phyloP scores from a whole-genome alignment of 345 rosid species.

The Pelargonium nanum region DNA sequence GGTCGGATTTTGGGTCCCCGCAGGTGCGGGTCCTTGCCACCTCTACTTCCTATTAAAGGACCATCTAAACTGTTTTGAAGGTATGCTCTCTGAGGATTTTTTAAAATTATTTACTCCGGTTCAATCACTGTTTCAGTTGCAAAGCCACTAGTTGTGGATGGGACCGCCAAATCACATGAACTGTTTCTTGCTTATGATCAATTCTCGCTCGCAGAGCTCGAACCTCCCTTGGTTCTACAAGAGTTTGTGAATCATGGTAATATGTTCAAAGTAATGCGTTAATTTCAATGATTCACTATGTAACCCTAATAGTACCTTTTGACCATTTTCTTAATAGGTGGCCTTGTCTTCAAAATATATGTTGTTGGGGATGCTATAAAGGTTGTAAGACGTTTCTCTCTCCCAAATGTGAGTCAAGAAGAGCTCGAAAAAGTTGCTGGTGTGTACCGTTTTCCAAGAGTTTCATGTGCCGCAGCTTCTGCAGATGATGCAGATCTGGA shows the following conservation, averaged over 20 bases:
- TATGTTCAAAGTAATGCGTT: not conserved
- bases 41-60: not conserved
- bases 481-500: constrained; percentile 80
- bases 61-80: not conserved
- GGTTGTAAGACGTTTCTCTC: constrained; percentile 71
- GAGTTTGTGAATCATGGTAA: constrained; percentile 96
- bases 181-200: constrained; percentile 69
- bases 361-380: constrained; percentile 73
- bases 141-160: constrained; percentile 82
- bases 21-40: no score
- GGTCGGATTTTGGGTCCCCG: no score
- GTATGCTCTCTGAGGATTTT: no score
- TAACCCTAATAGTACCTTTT: not conserved
- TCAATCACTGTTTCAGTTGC: constrained; percentile 46
- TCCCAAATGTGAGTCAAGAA: constrained; percentile 52
- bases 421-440: constrained; percentile 51
- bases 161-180: constrained; percentile 80
- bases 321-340: constrained; percentile 33
- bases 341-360: constrained; percentile 76
- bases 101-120: not conserved
- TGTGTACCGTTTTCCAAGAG: constrained; percentile 60
- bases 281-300: not conserved
- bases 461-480: constrained; percentile 80
- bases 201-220: constrained; percentile 59
- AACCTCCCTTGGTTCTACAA: constrained; percentile 79